Evolutionary conservation across 2,329 filamentous ascomycete genomes (phyloP), one percentile per base, ranked within the genome.

Genomic region (Trichoderma sp.): DNA sequence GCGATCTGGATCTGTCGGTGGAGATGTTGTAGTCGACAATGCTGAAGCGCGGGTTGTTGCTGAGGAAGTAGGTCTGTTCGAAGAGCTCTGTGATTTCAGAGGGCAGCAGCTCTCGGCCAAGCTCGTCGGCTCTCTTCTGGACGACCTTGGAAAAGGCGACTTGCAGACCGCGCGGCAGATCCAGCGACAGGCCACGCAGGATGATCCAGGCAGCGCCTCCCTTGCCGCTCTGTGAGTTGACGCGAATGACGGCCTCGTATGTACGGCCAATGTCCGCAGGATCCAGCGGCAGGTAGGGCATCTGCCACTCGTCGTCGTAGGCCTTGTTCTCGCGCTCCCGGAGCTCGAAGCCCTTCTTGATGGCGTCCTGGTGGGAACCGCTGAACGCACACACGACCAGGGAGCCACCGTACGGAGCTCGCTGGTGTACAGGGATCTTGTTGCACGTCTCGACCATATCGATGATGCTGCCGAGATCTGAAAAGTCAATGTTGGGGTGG

Each of bases 201-300:
- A 98, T 94, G 77, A 98, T 92, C 92, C 93, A 98, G 62, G 95
- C 94, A 70, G 93, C 91, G 75, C 96, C 96, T 71, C 95, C 95
- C 83, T 99, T 98, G 73, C 95, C 95, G 75, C 89, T 93, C 80
- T 98, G 95, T 21, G 93, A 97, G 85, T 98, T 99, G 87, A 98
- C 95, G 70, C 95, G 92, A 78, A 98, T 98, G 77, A 98, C 92
- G 70, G 95, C 95, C 82, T 98, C 94, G 87, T 98, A 98, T n/a
- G 91, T 97, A 69, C 95, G 90, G 62, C 95, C 95, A 72, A 98
- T 97, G 77, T 98, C 95, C 76, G 92, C 87, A 5, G 95, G 95
- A 77, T 98, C 95, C 75, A 98, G 87, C 14, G 95, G 95, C 60
- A 98, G 90, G 78, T 98, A 98, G 0, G 95, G 95, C 49, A 97